Conservation (phyloP, 169 alveolate genomes). For the Plasmodium vivax region DNA sequence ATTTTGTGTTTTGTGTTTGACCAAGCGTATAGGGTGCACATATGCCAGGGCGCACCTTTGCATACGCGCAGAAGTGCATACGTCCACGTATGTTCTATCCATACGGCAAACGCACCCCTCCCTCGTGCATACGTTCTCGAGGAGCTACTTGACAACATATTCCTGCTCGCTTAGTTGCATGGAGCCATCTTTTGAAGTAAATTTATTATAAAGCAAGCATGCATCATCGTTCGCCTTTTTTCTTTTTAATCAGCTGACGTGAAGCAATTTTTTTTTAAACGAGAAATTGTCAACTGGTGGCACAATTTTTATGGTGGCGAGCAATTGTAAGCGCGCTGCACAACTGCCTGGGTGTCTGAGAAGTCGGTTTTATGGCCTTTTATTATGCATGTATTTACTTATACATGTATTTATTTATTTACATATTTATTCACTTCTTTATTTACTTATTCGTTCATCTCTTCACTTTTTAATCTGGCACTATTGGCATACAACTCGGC, state of each 20-base stretch:
- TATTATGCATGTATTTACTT: too few relatives aligned
- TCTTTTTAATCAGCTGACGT: constrained; percentile 1
- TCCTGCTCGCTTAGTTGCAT: background rate
- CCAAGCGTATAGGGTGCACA: background rate
- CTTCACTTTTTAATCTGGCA: background rate
- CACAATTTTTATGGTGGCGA: background rate
- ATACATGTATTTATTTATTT: too few relatives aligned
- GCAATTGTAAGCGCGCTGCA: background rate
- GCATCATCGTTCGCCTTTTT: background rate
- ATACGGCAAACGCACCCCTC: background rate
- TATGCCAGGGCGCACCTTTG: background rate
- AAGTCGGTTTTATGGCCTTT: background rate
- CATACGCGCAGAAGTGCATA: constrained; percentile 6
- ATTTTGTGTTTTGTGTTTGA: background rate
- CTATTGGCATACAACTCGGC: constrained; percentile 2
- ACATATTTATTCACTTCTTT: too few relatives aligned
- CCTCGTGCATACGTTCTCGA: constrained; percentile 15
- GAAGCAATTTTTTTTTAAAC: constrained; percentile 2
- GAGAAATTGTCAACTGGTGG: background rate
- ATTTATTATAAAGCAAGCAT: background rate
- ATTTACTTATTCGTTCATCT: background rate
- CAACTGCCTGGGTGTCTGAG: background rate
- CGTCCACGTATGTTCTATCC: background rate
- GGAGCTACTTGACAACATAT: constrained; percentile 1
- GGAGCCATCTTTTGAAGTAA: background rate